phyloP scores from a whole-genome alignment of 306 rosid genomes.

The Acacia melanoxylon region DNA sequence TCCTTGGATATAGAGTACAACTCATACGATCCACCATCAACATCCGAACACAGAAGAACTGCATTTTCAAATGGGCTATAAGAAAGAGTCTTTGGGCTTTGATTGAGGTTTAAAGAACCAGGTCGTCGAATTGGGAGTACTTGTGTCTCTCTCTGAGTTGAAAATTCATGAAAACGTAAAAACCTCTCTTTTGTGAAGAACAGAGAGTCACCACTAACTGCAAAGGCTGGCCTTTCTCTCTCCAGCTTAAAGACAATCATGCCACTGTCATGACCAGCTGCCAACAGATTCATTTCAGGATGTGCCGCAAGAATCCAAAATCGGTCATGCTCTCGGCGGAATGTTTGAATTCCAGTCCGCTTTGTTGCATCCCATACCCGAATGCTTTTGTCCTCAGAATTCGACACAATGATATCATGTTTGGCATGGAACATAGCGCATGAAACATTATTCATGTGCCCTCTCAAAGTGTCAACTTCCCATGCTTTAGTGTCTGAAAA shows the following conservation, averaged over 20 bases:
- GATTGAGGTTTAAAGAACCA: constrained; percentile 75
- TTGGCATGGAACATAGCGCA: constrained; percentile 92
- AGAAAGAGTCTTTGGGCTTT: constrained; percentile 86
- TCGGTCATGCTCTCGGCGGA: constrained; percentile 90
- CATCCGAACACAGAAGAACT: constrained; percentile 82
- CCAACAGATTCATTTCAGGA: constrained; percentile 94
- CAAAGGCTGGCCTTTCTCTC: constrained; percentile 91
- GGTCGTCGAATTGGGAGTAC: constrained; percentile 78
- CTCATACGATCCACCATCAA: constrained; percentile 90
- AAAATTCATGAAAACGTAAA: constrained; percentile 75
- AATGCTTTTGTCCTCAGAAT: constrained; percentile 95
- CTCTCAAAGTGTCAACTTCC: constrained; percentile 88
- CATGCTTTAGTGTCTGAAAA: constrained; percentile 91
- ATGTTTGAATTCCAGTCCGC: constrained; percentile 89
- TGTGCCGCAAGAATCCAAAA: constrained; percentile 96
- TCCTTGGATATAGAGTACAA: constrained; percentile 77
- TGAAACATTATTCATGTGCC: constrained; percentile 97
- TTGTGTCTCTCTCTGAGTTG: constrained; percentile 81
- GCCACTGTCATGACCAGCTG: constrained; percentile 97
- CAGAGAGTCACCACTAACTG: constrained; percentile 77
- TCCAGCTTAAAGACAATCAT: constrained; percentile 93
- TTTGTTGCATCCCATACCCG: constrained; percentile 97
- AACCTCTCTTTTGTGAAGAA: constrained; percentile 83
- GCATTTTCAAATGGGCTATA: constrained; percentile 87
- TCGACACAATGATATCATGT: constrained; percentile 90